Evolutionary conservation across 2,329 filamentous ascomycete species (phyloP), one percentile per base, ranked within the genome.

Genomic region (Triangularia setosa): DNA sequence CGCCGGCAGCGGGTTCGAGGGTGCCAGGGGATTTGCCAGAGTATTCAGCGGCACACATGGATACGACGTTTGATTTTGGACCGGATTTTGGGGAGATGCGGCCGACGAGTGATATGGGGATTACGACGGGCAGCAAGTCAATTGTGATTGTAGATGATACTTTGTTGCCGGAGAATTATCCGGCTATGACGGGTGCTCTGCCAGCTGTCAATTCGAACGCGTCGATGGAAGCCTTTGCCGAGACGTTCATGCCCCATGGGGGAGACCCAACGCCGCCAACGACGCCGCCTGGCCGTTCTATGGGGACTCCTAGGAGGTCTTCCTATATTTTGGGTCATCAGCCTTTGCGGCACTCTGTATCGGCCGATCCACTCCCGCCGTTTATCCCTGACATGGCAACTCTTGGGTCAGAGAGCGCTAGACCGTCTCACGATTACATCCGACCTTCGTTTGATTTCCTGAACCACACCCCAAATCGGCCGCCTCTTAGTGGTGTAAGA

Each of bases 111-210:
- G 84, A 87, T 65, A 79, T 80, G 69, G 84, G 77, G 5, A 85
- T 94, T 54, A 95, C 92, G 0, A 82, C 83, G 11, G 91, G 92
- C n/a, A 96, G 92, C 80, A 90, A 93, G 73, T 96, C 92, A 0
- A 96, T 97, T 69, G 84, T 97, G 62, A 96, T 97, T 72, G 87
- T 96, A 35, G 91, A 96, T 64, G 87, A 86, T 30, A 89, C 88
- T 1, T 40, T 65, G 0, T 69, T 83, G 16, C 78, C 81, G 0
- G 77, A 79, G 4, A 78, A 85, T 8, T 74, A 82, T n/a, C 76
- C 81, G 0, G 69, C 78, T 9, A 84, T 87, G 83, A 80, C 83
- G 8, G 83, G 81, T 8, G 79, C 79, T 33, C 72, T 84, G 7
- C 74, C 76, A 1, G 76, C 75, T 3, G 73, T 77, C 24, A 81